phyloP scores from a whole-genome alignment of 495 filamentous ascomycete genomes.

The Lasiosphaeria miniovina region DNA sequence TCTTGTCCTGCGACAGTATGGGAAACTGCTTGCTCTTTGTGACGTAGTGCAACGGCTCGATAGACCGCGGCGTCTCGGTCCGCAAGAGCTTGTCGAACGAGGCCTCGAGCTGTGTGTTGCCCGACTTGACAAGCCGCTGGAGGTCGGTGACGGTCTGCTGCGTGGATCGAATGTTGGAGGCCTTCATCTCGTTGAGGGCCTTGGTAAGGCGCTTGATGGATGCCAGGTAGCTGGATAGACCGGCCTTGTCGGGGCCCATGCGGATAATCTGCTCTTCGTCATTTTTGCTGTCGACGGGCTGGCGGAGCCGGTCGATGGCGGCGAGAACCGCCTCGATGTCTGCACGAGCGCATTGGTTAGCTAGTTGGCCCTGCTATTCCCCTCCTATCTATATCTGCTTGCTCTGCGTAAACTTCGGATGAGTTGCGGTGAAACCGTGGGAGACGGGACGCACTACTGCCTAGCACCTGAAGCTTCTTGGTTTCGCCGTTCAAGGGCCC shows the following conservation, averaged over 20 bases:
- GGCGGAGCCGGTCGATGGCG: constrained; percentile 82
- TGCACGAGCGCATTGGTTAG: constrained; percentile 22
- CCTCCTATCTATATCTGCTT: no score
- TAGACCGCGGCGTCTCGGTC: constrained; percentile 62
- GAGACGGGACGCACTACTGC: constrained; percentile 56
- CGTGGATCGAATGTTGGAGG: constrained; percentile 84
- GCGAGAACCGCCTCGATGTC: constrained; percentile 83
- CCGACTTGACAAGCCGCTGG: constrained; percentile 68
- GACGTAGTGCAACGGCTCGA: constrained; percentile 89
- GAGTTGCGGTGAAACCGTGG: constrained; percentile 3
- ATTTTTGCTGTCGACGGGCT: constrained; percentile 82
- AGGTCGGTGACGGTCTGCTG: constrained; percentile 85
- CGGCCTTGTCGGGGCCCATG: constrained; percentile 74
- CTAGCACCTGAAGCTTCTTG: constrained; percentile 76
- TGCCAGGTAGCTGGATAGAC: constrained; percentile 79
- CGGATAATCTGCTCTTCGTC: constrained; percentile 89
- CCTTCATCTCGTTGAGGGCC: constrained; percentile 73
- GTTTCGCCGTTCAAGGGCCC: constrained; percentile 93
- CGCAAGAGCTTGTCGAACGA: constrained; percentile 72
- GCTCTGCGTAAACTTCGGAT: not conserved
- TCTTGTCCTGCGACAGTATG: constrained; percentile 47
- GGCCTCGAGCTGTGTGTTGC: constrained; percentile 76
- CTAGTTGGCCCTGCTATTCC: not conserved
- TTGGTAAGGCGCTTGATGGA: constrained; percentile 85
- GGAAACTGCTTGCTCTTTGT: constrained; percentile 70